Evolutionary conservation across 2,329 filamentous ascomycete genomes (phyloP), one percentile per base, ranked within the genome.

Genomic region (Colletotrichum sp.): DNA sequence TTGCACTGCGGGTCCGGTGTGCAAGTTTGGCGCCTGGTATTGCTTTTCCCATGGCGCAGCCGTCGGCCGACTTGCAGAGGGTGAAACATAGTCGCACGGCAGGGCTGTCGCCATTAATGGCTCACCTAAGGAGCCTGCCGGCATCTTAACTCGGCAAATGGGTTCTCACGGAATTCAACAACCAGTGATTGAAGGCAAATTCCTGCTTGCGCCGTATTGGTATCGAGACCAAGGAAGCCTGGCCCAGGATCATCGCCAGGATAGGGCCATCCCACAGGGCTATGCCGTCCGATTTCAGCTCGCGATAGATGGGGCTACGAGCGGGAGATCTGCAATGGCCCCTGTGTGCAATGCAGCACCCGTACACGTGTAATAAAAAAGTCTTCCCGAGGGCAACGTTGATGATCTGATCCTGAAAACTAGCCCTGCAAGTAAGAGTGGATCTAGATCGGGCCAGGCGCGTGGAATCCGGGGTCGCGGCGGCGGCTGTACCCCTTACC

Each of bases 21-120:
- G 30, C 16, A 22, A 25, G 30, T n/a, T 58, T 58, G 39, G 69
- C 69, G 60, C 69, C 48, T 36, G 43, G 30, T 7, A 43, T 71
- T 71, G 69, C 69, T 71, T 58, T 71, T 71, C 22, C n/a, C 16
- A 34, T 16, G 30, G n/a, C 69, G 28, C 69, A 71, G 69, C 69
- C 60, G 43, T 71, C 60, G 69, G 32, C 69, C 43, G 39, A 55
- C 60, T 71, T 48, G 60, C 43, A 58, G 61, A 27, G 56, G 60
- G 69, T 66, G 69, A 64, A 65, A 65, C 60, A 56, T 27, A 65
- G 60, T 70, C n/a, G 15, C 69, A 56, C 69, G 22, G 30, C 60
- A 66, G 61, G 43, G 39, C 39, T 71, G 15, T 25, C 25, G 30
- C 61, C 69, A 55, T 58, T 15, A 18, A 43, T 64, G 43, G 65